A percentile compares a stretch with the other conserved stretches of the same genome.
These are phyloP conservation scores for Biancaea sappan DNA, from an alignment of 306 rosid species.

Conservation along the genomic window DNA sequence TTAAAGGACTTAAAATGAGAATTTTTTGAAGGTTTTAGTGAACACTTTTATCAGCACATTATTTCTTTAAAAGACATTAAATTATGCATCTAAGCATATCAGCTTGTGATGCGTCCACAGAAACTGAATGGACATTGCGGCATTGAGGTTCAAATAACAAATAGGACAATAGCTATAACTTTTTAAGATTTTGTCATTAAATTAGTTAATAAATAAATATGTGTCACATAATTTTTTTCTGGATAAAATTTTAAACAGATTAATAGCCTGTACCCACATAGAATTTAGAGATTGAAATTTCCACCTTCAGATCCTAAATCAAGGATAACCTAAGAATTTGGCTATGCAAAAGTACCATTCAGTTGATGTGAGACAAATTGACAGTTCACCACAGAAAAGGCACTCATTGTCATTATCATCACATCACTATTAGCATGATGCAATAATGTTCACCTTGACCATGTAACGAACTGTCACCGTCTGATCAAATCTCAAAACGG, in stretches of 20 bases:
- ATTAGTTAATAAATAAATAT: too few relatives aligned
- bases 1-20: too few relatives aligned
- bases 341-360: neutral
- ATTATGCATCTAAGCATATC: neutral
- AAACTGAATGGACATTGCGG: too few relatives aligned
- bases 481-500: constrained; percentile 34
- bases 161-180: too few relatives aligned
- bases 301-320: neutral
- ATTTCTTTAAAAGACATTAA: neutral
- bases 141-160: neutral
- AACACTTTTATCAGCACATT: neutral
- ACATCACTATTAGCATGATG: constrained; percentile 16
- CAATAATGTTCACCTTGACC: constrained; percentile 1
- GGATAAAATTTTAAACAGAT: too few relatives aligned
- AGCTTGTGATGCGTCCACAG: too few relatives aligned
- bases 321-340: neutral
- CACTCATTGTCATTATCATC: constrained; percentile 27
- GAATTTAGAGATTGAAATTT: neutral
- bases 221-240: too few relatives aligned
- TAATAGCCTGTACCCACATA: too few relatives aligned
- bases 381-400: constrained; percentile 1
- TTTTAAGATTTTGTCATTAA: too few relatives aligned
- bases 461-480: constrained; percentile 5
- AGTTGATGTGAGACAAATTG: neutral
- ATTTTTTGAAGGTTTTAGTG: too few relatives aligned